Conservation (phyloP, 75 land plant species). For the Cunninghamia lanceolata region DNA sequence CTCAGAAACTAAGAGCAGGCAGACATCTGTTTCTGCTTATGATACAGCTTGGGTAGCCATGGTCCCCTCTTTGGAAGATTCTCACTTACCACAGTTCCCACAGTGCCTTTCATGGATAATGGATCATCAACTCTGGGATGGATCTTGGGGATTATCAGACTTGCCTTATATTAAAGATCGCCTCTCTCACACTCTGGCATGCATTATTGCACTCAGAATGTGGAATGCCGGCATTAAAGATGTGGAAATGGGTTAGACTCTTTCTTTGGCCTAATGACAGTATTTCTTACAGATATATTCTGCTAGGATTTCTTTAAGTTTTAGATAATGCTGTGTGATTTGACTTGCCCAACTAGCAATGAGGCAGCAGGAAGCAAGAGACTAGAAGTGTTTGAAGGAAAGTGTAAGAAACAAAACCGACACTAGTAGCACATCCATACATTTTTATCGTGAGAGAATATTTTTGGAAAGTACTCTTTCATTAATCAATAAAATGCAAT, state of each 20-base stretch:
- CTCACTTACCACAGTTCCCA: constrained; percentile 58
- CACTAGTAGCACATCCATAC: neutral
- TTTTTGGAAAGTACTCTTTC: neutral
- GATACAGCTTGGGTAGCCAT: constrained; percentile 91
- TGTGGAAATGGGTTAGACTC: constrained; percentile 40
- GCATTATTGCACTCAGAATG: constrained; percentile 57
- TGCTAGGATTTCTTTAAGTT: neutral
- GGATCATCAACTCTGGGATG: constrained; percentile 67
- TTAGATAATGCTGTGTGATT: no score
- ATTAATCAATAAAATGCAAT: neutral
- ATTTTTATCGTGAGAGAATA: neutral
- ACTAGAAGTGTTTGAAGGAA: neutral
- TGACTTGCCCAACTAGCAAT: neutral
- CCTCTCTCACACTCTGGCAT: constrained; percentile 57
- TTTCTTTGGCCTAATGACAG: neutral
- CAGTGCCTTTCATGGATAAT: constrained; percentile 59
- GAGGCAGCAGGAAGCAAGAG: neutral
- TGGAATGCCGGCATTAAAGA: constrained; percentile 63
- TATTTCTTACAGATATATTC: constrained; percentile 2
- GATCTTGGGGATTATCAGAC: constrained; percentile 60
- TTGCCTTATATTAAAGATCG: constrained; percentile 40
- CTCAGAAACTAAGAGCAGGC: neutral
- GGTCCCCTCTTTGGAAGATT: constrained; percentile 49
- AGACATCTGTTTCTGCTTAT: constrained; percentile 56
- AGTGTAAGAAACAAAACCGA: no score